Evolutionary conservation across 2,329 filamentous ascomycete genomes (phyloP).

Genomic region (Colletotrichum sp.): DNA sequence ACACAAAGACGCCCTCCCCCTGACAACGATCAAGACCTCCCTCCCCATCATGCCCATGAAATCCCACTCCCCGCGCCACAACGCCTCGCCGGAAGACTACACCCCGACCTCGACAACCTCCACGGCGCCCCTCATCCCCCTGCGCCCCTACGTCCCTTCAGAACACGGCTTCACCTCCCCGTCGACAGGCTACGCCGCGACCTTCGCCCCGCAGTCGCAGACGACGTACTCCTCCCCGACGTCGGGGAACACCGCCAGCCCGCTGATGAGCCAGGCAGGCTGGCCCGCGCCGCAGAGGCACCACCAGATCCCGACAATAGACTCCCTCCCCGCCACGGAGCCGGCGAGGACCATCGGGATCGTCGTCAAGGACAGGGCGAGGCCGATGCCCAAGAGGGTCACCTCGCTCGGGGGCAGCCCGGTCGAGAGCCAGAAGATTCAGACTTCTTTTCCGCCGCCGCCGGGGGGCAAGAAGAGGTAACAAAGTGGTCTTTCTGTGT

Average conservation of each 20-base stretch:
- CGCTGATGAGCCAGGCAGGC: slow-evolving; percentile 20
- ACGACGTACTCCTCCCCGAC: slow-evolving; percentile 11
- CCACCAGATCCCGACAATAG: not conserved
- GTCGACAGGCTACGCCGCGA: slow-evolving; percentile 3
- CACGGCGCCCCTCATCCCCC: slow-evolving; percentile 37
- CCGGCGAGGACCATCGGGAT: not conserved
- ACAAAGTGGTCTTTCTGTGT: not conserved
- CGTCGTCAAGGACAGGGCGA: not conserved
- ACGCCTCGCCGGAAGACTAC: slow-evolving; percentile 22
- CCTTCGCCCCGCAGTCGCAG: slow-evolving; percentile 1
- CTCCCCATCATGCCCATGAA: slow-evolving; percentile 6
- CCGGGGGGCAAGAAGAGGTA: slow-evolving; percentile 30
- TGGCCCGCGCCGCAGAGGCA: slow-evolving; percentile 9
- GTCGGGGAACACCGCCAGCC: slow-evolving; percentile 14
- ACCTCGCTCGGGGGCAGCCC: slow-evolving; percentile 29
- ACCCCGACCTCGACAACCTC: slow-evolving; percentile 39
- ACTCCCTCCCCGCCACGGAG: not conserved
- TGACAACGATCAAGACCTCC: slow-evolving; percentile 15
- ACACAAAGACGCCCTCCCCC: not conserved
- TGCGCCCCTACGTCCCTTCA: slow-evolving; percentile 31
- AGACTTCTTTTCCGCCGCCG: slow-evolving; percentile 44
- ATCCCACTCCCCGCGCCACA: slow-evolving; percentile 10
- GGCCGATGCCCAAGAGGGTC: slow-evolving; percentile 13
- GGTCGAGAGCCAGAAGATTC: slow-evolving; percentile 38
- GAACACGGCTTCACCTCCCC: slow-evolving; percentile 29